A percentile compares a stretch with the other conserved stretches of the same genome.
Evolutionary conservation across 805 yeast genomes (phyloP).

Genomic region (Peterozyma toletana): DNA sequence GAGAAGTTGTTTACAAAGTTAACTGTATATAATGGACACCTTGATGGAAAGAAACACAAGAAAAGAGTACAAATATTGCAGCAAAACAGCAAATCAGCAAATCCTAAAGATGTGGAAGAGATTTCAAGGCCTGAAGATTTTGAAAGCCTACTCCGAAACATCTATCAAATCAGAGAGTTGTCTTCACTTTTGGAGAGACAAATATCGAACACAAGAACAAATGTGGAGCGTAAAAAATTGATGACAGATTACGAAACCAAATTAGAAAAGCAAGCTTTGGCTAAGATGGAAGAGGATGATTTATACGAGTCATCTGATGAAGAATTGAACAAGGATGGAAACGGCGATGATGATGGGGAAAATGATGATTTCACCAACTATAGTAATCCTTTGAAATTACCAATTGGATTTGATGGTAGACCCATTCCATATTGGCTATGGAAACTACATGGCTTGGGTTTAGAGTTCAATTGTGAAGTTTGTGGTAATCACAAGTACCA

Average conservation of each 20-base stretch:
- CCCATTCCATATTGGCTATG: slow-evolving; percentile 94
- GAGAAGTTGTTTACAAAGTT: slow-evolving; percentile 53
- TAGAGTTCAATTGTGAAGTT: slow-evolving; percentile 71
- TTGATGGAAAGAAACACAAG: slow-evolving; percentile 68
- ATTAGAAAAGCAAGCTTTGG: slow-evolving; percentile 40
- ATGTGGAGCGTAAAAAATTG: slow-evolving; percentile 58
- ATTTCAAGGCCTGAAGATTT: slow-evolving; percentile 10
- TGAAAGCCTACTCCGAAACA: slow-evolving; percentile 1
- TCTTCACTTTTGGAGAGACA: slow-evolving; percentile 29
- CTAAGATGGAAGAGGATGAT: slow-evolving; percentile 25
- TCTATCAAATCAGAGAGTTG: slow-evolving; percentile 26
- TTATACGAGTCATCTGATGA: slow-evolving; percentile 21
- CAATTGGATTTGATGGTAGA: slow-evolving; percentile 80
- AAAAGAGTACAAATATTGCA: slow-evolving; percentile 29
- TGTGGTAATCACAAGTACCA: slow-evolving; percentile 71
- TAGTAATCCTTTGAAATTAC: slow-evolving; percentile 49
- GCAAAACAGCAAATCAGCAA: slow-evolving; percentile 7
- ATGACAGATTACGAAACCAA: slow-evolving; percentile 65
- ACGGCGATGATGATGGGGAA: slow-evolving; percentile 21
- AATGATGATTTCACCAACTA: slow-evolving; percentile 19
- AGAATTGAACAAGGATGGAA: slow-evolving; percentile 16
- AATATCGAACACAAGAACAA: slow-evolving; percentile 44
- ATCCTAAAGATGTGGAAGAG: slow-evolving; percentile 2
- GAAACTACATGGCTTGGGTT: slow-evolving; percentile 80
- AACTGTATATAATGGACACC: slow-evolving; percentile 63